These are phyloP conservation scores for Phaseolus coccineus DNA, from an alignment of 331 rosid species.

Conservation along the genomic window DNA sequence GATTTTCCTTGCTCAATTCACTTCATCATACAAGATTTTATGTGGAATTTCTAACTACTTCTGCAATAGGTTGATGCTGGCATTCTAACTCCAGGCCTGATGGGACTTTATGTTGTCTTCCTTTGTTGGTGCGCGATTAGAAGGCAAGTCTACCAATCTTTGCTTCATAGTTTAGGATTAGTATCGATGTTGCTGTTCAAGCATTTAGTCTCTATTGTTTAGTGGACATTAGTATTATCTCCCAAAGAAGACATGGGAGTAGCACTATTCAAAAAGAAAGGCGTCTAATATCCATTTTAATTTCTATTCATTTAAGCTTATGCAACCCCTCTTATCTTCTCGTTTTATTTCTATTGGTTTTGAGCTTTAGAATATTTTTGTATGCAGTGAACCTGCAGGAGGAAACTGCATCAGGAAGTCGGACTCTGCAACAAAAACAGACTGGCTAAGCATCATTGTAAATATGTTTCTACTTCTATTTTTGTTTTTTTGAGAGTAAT, in stretches of 20 bases:
- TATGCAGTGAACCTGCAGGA: constrained; percentile 84
- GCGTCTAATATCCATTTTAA: constrained; percentile 12
- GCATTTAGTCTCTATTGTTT: constrained; percentile 16
- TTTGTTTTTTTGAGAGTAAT: not conserved
- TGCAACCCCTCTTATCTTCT: constrained; percentile 27
- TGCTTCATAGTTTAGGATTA: constrained; percentile 14
- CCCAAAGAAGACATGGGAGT: constrained; percentile 26
- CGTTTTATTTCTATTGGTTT: constrained; percentile 27
- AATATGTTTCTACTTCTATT: constrained; percentile 22
- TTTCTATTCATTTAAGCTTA: constrained; percentile 15
- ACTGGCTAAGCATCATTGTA: constrained; percentile 96
- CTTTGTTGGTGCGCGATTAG: constrained; percentile 99
- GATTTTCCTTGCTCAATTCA: constrained; percentile 41
- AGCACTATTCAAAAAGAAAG: constrained; percentile 20
- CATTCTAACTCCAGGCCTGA: constrained; percentile 88
- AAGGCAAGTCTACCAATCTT: constrained; percentile 63
- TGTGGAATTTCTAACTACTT: constrained; percentile 34
- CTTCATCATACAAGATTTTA: constrained; percentile 31
- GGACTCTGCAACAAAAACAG: constrained; percentile 68
- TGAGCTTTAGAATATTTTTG: constrained; percentile 32
- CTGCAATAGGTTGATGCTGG: constrained; percentile 85
- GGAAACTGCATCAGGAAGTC: constrained; percentile 77
- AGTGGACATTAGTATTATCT: constrained; percentile 1
- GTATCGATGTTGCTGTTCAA: constrained; percentile 9
- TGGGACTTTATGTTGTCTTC: constrained; percentile 96